Evolutionary conservation across 1,284 basidiomycete genomes (phyloP).

Genomic region (Schizopora paradoxa): DNA sequence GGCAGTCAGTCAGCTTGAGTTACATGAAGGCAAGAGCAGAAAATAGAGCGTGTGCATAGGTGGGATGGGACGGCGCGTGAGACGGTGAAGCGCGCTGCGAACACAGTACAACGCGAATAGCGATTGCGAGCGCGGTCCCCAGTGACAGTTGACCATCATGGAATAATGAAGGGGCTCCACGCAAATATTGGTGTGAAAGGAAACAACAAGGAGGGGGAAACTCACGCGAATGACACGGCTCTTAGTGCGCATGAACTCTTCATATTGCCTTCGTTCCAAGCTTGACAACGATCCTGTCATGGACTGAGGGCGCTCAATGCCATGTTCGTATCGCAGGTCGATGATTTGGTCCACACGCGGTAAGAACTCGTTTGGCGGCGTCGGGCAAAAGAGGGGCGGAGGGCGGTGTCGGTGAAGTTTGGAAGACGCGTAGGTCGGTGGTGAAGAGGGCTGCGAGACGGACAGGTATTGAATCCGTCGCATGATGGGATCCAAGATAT

Average conservation of each 20-base stretch:
- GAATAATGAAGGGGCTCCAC: not conserved
- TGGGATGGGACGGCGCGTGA: no score
- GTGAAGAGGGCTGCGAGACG: not conserved
- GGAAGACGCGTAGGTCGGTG: not conserved
- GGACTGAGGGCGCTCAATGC: not conserved
- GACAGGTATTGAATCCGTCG: not conserved
- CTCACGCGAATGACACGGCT: conserved; percentile 17
- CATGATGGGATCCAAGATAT: not conserved
- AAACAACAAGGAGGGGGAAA: not conserved
- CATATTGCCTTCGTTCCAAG: not conserved
- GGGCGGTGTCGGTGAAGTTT: not conserved
- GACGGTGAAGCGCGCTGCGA: no score
- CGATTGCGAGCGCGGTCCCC: no score
- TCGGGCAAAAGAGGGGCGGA: not conserved
- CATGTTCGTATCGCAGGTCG: not conserved
- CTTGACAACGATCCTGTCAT: conserved; percentile 2
- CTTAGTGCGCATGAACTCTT: conserved; percentile 10
- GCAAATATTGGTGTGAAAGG: not conserved
- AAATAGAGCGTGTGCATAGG: no score
- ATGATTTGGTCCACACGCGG: not conserved
- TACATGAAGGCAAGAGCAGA: no score
- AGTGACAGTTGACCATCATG: no score
- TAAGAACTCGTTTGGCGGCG: not conserved
- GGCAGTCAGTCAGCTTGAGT: no score
- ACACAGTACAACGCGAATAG: no score